Base-by-base conservation (phyloP, 441 rosid genomes). In the Cnidoscolus chayamansa region DNA sequence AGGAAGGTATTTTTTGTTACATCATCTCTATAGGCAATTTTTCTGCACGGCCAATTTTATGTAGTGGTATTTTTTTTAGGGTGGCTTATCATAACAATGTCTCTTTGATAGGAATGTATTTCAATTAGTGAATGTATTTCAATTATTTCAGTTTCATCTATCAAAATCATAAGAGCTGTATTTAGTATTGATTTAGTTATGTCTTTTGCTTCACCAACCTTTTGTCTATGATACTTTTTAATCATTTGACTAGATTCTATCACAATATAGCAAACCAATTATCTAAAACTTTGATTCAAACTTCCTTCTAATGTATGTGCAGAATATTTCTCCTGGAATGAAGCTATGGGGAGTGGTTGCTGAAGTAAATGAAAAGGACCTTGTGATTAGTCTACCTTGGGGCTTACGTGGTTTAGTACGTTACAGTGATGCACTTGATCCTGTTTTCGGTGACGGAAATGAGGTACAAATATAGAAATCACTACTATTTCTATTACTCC, bases 291-390 rank as follows among this genome's bases (percentile, higher is more conserved):
- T 54, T 54, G 57, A 5, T 30, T 59, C 12, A 11, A 59, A 19
- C 51, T 32, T 32, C n/a, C 54, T 43, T 76, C 19, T 65, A 10
- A 43, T 53, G 7, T 74, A n/a, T 80, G 51, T 58, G 31, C 86
- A 96, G 99, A 96, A 96, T 86, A 86, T 96, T 68, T 82, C 88
- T 75, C 89, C 93, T 12, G 98, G 97, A 81, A 91, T 96, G 99
- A 96, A 89, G 87, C 93, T 96, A 47, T 91, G 88, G 90, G 99
- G 99, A 81, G 92, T 96, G 80, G 84, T 96, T 78, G 78, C 88
- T 63, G 99, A 96, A 87, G 92, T 96, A 72, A 93, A 93, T 80
- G 92, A 87, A 83, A 96, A 96, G 82, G 98, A 96, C 79, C 93
- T 96, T 71, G 94, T 90, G 32, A 74, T 95, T 74, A 82, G 89